phyloP scores from a whole-genome alignment of 257 asterid genomes.

The Euphrasia confusa region DNA sequence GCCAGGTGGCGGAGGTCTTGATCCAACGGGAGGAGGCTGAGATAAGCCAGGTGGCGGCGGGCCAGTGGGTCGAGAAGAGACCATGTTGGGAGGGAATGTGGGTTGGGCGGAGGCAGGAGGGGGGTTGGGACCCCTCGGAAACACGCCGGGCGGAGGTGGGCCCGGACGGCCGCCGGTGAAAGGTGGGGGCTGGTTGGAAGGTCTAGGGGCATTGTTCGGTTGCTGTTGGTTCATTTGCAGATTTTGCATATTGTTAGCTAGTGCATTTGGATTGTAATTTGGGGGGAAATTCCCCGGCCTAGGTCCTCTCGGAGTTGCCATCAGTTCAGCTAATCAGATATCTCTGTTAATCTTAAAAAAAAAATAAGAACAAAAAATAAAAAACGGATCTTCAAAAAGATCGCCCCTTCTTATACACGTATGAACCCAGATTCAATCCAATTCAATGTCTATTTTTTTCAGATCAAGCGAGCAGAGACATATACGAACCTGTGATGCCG shows the following conservation, averaged over 20 bases:
- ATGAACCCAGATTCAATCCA: conserved; percentile 26
- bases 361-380: not conserved
- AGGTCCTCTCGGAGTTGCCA: conserved; percentile 91
- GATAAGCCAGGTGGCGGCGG: conserved; percentile 65
- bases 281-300: conserved; percentile 84
- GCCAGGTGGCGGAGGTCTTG: conserved; percentile 82
- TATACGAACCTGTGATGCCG: conserved; percentile 25
- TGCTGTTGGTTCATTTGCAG: conserved; percentile 69
- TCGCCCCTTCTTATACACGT: conserved; percentile 10
- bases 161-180: conserved; percentile 71
- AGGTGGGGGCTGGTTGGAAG: conserved; percentile 74
- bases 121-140: conserved; percentile 56
- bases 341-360: not conserved
- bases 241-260: conserved; percentile 78
- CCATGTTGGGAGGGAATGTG: conserved; percentile 47
- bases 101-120: conserved; percentile 53
- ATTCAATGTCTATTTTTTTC: conserved; percentile 24
- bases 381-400: conserved; percentile 32
- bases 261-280: conserved; percentile 66
- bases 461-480: conserved; percentile 25
- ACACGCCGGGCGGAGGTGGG: conserved; percentile 68
- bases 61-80: conserved; percentile 49
- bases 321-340: conserved; percentile 38
- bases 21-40: conserved; percentile 67
- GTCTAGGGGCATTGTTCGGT: conserved; percentile 48